Percentiles rank a stretch among this genome's conserved stretches.
Conservation (phyloP, 768 basidiomycete genomes). For the Pulveroboletus frians region DNA sequence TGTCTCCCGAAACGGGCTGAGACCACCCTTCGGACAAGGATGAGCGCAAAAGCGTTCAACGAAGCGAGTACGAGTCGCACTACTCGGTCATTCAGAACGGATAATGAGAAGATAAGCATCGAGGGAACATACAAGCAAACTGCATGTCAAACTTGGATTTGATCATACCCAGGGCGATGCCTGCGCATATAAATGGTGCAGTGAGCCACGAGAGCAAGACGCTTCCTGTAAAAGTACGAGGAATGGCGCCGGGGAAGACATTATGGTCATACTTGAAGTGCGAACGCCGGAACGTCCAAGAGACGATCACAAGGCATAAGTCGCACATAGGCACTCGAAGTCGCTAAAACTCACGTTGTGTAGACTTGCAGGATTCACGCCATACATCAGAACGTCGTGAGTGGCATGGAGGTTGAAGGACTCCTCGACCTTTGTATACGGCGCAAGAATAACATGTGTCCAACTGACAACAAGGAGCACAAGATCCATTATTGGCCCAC, state of each 20-base stretch:
- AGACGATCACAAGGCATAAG: constrained; percentile 6
- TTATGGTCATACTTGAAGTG: constrained; percentile 79
- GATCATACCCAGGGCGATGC: constrained; percentile 38
- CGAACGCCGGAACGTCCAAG: background rate
- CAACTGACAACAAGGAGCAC: constrained; percentile 49
- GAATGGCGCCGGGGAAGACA: constrained; percentile 82
- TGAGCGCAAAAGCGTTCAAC: constrained; percentile 57
- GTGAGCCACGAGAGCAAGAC: constrained; percentile 58
- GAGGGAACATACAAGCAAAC: constrained; percentile 49
- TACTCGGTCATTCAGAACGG: constrained; percentile 25
- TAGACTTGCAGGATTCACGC: constrained; percentile 41
- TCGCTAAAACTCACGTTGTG: constrained; percentile 40
- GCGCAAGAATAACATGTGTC: constrained; percentile 70
- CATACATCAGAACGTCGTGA: constrained; percentile 83
- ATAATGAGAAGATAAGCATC: background rate
- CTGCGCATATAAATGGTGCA: constrained; percentile 44
- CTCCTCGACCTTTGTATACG: constrained; percentile 97
- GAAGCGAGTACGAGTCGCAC: constrained; percentile 71
- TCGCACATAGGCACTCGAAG: background rate
- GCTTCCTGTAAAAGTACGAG: constrained; percentile 81
- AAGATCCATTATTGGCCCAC: constrained; percentile 40
- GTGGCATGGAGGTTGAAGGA: constrained; percentile 91
- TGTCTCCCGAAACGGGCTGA: constrained; percentile 56
- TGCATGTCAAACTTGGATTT: constrained; percentile 64
- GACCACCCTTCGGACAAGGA: constrained; percentile 59